These are phyloP conservation scores for Candida nitratophila DNA, from an alignment of 805 yeast genomes.

Conservation along the genomic window DNA sequence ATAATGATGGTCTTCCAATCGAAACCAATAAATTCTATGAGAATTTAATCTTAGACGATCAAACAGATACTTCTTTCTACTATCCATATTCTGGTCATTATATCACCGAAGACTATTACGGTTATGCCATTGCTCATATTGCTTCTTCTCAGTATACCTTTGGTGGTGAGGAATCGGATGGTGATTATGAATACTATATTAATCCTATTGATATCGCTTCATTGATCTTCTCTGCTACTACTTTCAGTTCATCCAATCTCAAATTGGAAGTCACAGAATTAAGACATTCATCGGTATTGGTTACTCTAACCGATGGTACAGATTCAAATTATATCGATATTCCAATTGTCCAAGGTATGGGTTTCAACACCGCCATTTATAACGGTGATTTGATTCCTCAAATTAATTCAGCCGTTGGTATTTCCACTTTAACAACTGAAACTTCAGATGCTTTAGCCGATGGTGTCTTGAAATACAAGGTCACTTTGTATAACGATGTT, in stretches of 20 bases:
- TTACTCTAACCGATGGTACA: conserved; percentile 30
- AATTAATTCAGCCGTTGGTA: conserved; percentile 40
- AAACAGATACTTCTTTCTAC: conserved; percentile 48
- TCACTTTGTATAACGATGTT: conserved; percentile 30
- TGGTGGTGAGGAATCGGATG: conserved; percentile 39
- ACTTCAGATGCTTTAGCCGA: conserved; percentile 19
- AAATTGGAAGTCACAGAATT: conserved; percentile 37
- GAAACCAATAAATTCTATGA: conserved; percentile 76
- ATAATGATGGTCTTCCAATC: conserved; percentile 35
- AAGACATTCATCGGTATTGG: conserved; percentile 45
- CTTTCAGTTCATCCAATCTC: conserved; percentile 33
- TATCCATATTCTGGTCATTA: conserved; percentile 63
- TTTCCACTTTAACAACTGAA: conserved; percentile 30
- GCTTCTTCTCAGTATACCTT: conserved; percentile 33
- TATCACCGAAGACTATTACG: conserved; percentile 34
- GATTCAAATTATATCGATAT: conserved; percentile 33
- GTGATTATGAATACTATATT: conserved; percentile 38
- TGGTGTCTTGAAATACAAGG: conserved; percentile 32
- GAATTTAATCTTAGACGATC: conserved; percentile 52
- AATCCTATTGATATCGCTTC: conserved; percentile 54
- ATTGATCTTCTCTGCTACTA: conserved; percentile 46
- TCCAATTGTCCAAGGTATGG: conserved; percentile 57
- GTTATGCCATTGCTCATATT: conserved; percentile 59
- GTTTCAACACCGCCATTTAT: conserved; percentile 45
- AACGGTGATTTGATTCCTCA: conserved; percentile 40